phyloP scores from a whole-genome alignment of 768 basidiomycete genomes.

The Tylopilus felleus region DNA sequence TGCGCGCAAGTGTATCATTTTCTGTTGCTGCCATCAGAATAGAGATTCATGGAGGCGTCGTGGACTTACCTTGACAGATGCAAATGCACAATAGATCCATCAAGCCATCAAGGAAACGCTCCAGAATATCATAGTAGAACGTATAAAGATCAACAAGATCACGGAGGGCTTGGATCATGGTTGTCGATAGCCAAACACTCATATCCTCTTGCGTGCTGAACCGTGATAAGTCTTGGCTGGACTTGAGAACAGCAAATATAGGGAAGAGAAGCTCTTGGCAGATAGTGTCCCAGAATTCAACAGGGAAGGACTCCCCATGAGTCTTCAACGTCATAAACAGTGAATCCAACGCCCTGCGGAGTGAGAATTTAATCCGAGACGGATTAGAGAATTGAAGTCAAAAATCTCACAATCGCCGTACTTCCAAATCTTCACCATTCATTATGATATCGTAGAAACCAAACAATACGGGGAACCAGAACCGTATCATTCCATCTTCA shows the following conservation, averaged over 20 bases:
- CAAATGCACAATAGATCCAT: slow-evolving; percentile 92
- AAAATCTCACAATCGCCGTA: slow-evolving; percentile 80
- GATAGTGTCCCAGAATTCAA: slow-evolving; percentile 97
- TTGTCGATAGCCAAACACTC: slow-evolving; percentile 99
- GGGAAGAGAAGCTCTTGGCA: slow-evolving; percentile 97
- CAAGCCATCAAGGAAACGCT: slow-evolving; percentile 88
- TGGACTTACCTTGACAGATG: slow-evolving; percentile 86
- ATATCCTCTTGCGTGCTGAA: slow-evolving; percentile 98
- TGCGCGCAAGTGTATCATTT: slow-evolving; percentile 95
- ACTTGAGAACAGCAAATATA: slow-evolving; percentile 94
- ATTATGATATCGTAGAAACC: slow-evolving; percentile 99
- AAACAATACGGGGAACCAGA: slow-evolving; percentile 95
- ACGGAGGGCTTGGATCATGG: slow-evolving; percentile 96
- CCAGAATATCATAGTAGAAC: slow-evolving; percentile 88
- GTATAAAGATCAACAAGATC: slow-evolving; percentile 96
- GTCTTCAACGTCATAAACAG: slow-evolving; percentile 91
- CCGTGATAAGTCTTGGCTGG: slow-evolving; percentile 85
- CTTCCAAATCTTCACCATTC: slow-evolving; percentile 98
- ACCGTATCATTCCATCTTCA: slow-evolving; percentile 91
- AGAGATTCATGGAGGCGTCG: neutral
- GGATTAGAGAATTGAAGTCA: neutral
- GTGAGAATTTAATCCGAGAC: slow-evolving; percentile 4
- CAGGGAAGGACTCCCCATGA: slow-evolving; percentile 78
- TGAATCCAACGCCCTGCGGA: slow-evolving; percentile 86
- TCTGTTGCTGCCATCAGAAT: slow-evolving; percentile 47